Conservation (phyloP, 768 basidiomycete genomes). For the Saitozyma podzolica region DNA sequence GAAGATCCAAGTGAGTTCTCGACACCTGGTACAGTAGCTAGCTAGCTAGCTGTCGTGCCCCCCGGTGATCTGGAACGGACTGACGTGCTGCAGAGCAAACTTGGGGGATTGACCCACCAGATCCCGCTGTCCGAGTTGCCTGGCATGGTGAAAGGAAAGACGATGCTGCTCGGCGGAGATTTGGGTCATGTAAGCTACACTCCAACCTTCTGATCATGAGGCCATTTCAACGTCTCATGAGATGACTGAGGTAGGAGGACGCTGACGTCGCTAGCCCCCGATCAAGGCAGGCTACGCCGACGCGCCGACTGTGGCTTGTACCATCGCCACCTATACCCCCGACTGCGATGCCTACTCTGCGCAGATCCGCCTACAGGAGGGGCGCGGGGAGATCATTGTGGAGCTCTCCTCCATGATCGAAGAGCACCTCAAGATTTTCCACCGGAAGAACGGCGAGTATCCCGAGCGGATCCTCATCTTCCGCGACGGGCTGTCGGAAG, state of each 20-base stretch:
- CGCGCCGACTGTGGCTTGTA: slow-evolving; percentile 49
- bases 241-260: background rate
- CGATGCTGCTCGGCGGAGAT: slow-evolving; percentile 52
- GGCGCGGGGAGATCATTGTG: slow-evolving; percentile 48
- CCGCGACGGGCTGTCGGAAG: slow-evolving; percentile 51
- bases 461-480: slow-evolving; percentile 51
- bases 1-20: slow-evolving; percentile 43
- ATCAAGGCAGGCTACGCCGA: slow-evolving; percentile 33
- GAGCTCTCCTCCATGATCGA: slow-evolving; percentile 47
- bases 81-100: slow-evolving; percentile 35
- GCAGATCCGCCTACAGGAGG: slow-evolving; percentile 49
- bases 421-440: slow-evolving; percentile 46
- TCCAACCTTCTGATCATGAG: background rate
- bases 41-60: background rate
- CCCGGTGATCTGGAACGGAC: background rate
- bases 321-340: slow-evolving; percentile 51
- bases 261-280: slow-evolving; percentile 39
- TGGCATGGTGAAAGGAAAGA: slow-evolving; percentile 40
- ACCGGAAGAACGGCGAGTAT: slow-evolving; percentile 32
- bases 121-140: slow-evolving; percentile 37
- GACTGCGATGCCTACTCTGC: slow-evolving; percentile 39
- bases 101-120: slow-evolving; percentile 49
- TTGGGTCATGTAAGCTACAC: slow-evolving; percentile 31
- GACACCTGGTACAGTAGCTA: background rate
- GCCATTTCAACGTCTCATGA: background rate